Base-by-base conservation (phyloP, 1,139 yeast genomes). In the Candida tunisiensis region DNA sequence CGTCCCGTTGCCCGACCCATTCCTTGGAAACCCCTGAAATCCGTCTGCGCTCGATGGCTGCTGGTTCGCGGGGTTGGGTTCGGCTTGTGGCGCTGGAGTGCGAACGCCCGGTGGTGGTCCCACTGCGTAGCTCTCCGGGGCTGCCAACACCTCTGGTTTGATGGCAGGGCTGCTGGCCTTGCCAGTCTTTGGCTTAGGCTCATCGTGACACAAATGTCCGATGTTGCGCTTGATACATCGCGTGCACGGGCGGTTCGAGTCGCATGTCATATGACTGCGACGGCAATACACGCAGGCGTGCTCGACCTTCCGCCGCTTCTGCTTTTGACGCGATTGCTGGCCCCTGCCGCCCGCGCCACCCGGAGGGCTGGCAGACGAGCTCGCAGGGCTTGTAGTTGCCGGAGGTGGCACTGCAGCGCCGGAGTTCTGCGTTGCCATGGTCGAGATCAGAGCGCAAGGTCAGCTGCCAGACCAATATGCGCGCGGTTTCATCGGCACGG, bases 231-330 rank as follows among this genome's bases (percentile, higher is more conserved):
- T 80, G 13, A 83, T 64, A 51, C 96, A 85, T 28, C 95, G 57
- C 29, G 73, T 68, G 47, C 96, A 85, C 2, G 96, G 96, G 32
- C 95, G 59, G 9, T 69, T 37, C 24, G 41, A 38, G 29, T 83
- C 94, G 53, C 96, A 85, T 18, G 83, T 79, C 91, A 85, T 82
- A 49, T 85, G 96, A 1, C 94, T 80, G 26, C 96, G 59, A 26
- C 95, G 65, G 45, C 96, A 85, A 46, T 80, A 85, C 3, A 85
- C 79, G 55, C 96, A 85, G 0, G 96, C 94, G 26, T 45, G 53
- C 36, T 48, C 56, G 15, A 46, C 55, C 31, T 50, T 51, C n/a
- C n/a, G n/a, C n/a, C n/a, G n/a, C n/a, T n/a, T n/a, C n/a, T n/a
- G n/a, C n/a, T n/a, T n/a, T n/a, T n/a, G n/a, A n/a, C n/a, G n/a